These are phyloP conservation scores for Lipomyces lipofer DNA, from an alignment of 805 yeast genomes.

Conservation along the genomic window DNA sequence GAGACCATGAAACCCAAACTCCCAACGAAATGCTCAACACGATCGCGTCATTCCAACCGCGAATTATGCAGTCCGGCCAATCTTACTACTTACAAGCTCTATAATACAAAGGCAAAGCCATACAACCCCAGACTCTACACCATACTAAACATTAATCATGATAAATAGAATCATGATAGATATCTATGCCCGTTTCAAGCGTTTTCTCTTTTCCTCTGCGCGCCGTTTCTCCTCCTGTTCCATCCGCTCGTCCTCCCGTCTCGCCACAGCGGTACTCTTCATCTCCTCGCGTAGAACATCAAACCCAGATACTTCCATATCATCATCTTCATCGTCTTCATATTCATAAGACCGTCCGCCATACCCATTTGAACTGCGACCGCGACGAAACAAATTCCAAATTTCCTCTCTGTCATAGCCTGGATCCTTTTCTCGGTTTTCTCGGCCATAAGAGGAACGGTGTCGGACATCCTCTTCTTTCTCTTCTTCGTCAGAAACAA, in stretches of 20 bases:
- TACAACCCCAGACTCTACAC: no score
- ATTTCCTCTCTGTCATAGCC: conserved; percentile 84
- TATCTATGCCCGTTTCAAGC: conserved; percentile 6
- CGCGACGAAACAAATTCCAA: conserved; percentile 79
- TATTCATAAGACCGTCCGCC: conserved; percentile 5
- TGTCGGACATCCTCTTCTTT: conserved; percentile 35
- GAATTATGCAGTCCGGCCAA: no score
- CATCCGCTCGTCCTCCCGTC: conserved; percentile 74
- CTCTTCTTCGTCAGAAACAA: conserved; percentile 58
- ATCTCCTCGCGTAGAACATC: conserved; percentile 85
- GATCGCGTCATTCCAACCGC: background rate
- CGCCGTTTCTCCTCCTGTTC: conserved; percentile 38
- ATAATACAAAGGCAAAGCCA: no score
- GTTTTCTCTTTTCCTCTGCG: conserved; percentile 24
- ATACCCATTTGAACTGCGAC: conserved; percentile 47
- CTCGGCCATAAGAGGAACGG: background rate
- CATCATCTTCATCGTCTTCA: conserved; percentile 50
- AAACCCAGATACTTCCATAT: conserved; percentile 94
- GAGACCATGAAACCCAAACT: background rate
- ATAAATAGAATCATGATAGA: conserved; percentile 10
- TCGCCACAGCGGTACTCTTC: conserved; percentile 65
- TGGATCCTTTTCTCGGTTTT: conserved; percentile 37
- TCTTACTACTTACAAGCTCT: background rate
- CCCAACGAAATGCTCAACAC: background rate
- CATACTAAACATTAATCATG: no score